Conservation (phyloP, 106 monocot genomes). For the Dactylorhiza incarnata region DNA sequence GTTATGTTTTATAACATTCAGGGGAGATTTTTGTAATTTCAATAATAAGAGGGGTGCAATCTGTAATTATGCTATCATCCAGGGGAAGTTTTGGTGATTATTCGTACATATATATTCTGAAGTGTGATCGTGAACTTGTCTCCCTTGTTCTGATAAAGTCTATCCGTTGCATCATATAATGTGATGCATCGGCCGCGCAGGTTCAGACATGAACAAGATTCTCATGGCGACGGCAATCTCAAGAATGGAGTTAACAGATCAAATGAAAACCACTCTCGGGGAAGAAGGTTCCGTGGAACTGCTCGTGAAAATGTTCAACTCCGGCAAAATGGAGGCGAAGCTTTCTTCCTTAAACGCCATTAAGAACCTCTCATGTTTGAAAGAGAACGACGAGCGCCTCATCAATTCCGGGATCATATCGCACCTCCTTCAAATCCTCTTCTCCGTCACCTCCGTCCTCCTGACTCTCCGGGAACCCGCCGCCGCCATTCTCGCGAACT, state of each 20-base stretch:
- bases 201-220: constrained; percentile 92
- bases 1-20: too few species aligned
- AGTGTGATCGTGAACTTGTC: too few species aligned
- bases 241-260: constrained; percentile 64
- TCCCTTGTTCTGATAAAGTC: too few species aligned
- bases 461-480: constrained; percentile 77
- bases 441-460: constrained; percentile 82
- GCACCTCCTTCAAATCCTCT: constrained; percentile 66
- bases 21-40: too few species aligned
- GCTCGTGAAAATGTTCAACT: constrained; percentile 65
- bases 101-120: too few species aligned
- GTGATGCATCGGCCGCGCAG: constrained; percentile 20
- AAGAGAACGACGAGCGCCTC: constrained; percentile 36
- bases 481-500: constrained; percentile 53
- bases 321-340: constrained; percentile 79
- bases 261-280: constrained; percentile 60
- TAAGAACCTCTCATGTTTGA: constrained; percentile 48
- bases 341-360: constrained; percentile 53
- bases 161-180: neutral
- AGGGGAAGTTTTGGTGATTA: too few species aligned
- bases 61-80: too few species aligned
- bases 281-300: constrained; percentile 51
- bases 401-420: constrained; percentile 45
- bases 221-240: constrained; percentile 82
- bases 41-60: too few species aligned